These are phyloP conservation scores for Gracilaria gracilis DNA, from an alignment of 23 red algal species.

Conservation along the genomic window DNA sequence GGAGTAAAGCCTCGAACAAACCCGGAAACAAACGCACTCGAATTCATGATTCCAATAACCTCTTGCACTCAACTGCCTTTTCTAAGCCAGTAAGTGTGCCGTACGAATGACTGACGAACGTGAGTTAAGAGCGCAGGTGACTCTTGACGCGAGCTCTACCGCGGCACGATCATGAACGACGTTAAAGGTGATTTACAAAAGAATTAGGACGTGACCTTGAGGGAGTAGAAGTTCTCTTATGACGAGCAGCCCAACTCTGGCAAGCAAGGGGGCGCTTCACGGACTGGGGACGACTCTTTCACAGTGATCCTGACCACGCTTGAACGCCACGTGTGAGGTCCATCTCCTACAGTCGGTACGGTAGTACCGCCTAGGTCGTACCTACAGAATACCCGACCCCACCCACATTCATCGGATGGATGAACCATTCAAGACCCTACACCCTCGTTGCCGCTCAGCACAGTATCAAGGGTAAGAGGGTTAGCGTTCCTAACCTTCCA, in stretches of 20 bases:
- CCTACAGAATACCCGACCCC: too few species aligned
- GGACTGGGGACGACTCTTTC: too few species aligned
- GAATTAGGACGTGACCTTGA: too few species aligned
- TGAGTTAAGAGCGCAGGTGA: background rate
- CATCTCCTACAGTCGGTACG: background rate
- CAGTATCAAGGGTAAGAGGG: too few species aligned
- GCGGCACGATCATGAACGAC: background rate
- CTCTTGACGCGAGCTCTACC: background rate
- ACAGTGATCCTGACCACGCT: conserved; percentile 3
- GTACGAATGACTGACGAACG: background rate
- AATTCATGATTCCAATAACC: background rate
- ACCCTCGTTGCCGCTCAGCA: too few species aligned
- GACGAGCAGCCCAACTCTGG: too few species aligned
- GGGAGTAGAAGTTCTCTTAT: too few species aligned
- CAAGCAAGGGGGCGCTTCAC: too few species aligned
- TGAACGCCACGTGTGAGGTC: conserved; percentile 21
- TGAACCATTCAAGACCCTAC: too few species aligned
- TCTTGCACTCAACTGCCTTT: background rate
- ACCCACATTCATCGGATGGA: too few species aligned
- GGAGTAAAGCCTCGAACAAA: background rate
- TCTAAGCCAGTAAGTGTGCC: background rate
- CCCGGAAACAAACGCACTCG: conserved; percentile 19
- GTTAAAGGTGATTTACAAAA: conserved; percentile 2
- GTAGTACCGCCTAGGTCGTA: too few species aligned
- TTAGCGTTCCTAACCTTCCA: too few species aligned